Percentiles rank a stretch among this genome's conserved stretches.
These are phyloP conservation scores for Pigoraptor vietnamica DNA, from an alignment of 78 protist genomes.

Conservation along the genomic window DNA sequence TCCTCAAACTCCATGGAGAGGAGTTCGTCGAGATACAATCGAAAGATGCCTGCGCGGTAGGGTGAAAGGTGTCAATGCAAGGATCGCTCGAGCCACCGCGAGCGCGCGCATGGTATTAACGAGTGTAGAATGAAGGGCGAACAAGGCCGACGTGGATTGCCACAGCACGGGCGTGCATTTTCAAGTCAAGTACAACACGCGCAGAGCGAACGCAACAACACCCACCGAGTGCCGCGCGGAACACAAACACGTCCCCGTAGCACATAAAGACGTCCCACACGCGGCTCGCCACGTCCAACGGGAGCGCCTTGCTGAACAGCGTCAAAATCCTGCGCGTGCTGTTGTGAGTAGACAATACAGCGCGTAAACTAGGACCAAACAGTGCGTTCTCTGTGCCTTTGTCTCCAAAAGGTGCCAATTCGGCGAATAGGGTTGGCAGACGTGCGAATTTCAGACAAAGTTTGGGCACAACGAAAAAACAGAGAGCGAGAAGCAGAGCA, in stretches of 20 bases:
- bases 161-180: background rate
- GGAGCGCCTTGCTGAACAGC: slow-evolving; percentile 61
- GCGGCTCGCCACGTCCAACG: slow-evolving; percentile 68
- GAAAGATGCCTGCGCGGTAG: slow-evolving; percentile 1
- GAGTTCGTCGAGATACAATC: background rate
- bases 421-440: background rate
- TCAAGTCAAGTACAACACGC: background rate
- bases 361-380: background rate
- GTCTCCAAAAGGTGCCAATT: background rate
- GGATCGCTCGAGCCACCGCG: too few species aligned
- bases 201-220: background rate
- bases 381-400: too few species aligned
- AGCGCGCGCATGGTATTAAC: too few species aligned
- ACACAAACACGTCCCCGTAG: slow-evolving; percentile 52
- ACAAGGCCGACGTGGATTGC: background rate
- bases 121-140: too few species aligned
- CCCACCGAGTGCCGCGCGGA: slow-evolving; percentile 41
- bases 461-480: background rate
- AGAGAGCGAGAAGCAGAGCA: background rate
- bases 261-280: slow-evolving; percentile 74
- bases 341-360: background rate
- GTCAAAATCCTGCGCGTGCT: slow-evolving; percentile 77
- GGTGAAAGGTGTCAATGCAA: too few species aligned
- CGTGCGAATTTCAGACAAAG: background rate
- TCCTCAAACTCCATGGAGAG: slow-evolving; percentile 5